Conservation (phyloP, 352 stramenopile genomes). For the Pythium aquatile region DNA sequence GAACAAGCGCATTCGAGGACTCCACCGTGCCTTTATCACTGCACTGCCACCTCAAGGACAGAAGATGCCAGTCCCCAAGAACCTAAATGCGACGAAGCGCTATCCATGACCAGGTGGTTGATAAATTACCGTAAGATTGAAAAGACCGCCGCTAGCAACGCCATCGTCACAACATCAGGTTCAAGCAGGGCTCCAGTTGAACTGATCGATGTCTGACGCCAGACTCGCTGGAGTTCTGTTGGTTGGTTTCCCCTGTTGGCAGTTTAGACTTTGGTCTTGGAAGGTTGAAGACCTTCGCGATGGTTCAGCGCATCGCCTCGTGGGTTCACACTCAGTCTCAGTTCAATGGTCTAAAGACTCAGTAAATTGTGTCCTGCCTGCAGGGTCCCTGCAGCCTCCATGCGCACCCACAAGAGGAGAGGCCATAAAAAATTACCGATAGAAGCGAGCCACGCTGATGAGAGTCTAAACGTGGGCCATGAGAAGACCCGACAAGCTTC, state of each 20-base stretch:
- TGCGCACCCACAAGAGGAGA: no score
- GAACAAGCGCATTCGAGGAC: no score
- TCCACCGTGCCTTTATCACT: no score
- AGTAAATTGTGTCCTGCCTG: no score
- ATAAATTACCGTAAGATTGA: slow-evolving; percentile 3
- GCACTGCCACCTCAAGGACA: no score
- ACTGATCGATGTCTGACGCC: neutral
- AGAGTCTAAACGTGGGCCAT: no score
- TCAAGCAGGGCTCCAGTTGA: neutral
- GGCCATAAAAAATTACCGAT: no score
- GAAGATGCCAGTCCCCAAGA: neutral
- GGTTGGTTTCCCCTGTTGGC: neutral
- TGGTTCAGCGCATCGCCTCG: neutral
- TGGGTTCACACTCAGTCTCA: neutral
- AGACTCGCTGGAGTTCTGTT: neutral
- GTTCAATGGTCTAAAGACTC: no score
- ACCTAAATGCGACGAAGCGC: slow-evolving; percentile 1
- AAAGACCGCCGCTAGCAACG: neutral
- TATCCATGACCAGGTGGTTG: neutral
- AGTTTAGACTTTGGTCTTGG: neutral
- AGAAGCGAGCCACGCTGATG: no score
- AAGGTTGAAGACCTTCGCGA: neutral
- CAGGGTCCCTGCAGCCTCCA: no score
- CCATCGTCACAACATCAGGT: neutral
- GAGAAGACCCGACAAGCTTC: neutral